Evolutionary conservation across 495 filamentous ascomycete species (phyloP).

Genomic region (Penicillium salamii): DNA sequence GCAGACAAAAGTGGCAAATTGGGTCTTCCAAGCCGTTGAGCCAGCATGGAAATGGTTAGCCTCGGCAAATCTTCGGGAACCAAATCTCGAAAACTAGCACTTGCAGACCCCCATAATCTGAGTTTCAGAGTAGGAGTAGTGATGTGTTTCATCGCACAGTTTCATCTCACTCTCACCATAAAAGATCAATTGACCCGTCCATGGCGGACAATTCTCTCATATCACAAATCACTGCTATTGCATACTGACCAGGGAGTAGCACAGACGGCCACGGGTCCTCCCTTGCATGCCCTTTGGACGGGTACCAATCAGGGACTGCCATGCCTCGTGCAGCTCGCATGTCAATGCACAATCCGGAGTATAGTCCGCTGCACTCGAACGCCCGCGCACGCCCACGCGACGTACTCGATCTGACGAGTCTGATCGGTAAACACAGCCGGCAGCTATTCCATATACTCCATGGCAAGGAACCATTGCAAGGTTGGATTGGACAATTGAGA

Average conservation of each 20-base stretch:
- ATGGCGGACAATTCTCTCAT: neutral
- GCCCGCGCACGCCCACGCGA: too few relatives aligned
- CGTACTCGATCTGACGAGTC: too few relatives aligned
- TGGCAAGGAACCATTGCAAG: too few relatives aligned
- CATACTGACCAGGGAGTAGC: neutral
- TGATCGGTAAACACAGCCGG: too few relatives aligned
- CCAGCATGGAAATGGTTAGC: conserved; percentile 2
- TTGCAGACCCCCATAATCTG: too few relatives aligned
- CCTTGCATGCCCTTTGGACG: neutral
- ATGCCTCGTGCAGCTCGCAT: neutral
- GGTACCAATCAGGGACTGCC: neutral
- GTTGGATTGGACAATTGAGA: too few relatives aligned
- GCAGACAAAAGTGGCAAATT: too few relatives aligned
- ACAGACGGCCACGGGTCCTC: neutral
- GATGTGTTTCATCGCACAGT: too few relatives aligned
- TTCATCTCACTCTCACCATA: neutral
- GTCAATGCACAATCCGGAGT: neutral
- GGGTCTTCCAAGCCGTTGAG: neutral
- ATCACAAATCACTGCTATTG: too few relatives aligned
- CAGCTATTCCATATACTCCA: too few relatives aligned
- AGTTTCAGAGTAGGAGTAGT: too few relatives aligned
- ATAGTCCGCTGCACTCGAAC: neutral
- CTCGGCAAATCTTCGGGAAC: conserved; percentile 5
- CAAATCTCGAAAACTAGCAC: neutral
- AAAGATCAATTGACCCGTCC: neutral